Percentiles rank a stretch among this genome's conserved stretches.
phyloP scores from a whole-genome alignment of 1,139 yeast species.

The Lodderomyces metapsilosis region DNA sequence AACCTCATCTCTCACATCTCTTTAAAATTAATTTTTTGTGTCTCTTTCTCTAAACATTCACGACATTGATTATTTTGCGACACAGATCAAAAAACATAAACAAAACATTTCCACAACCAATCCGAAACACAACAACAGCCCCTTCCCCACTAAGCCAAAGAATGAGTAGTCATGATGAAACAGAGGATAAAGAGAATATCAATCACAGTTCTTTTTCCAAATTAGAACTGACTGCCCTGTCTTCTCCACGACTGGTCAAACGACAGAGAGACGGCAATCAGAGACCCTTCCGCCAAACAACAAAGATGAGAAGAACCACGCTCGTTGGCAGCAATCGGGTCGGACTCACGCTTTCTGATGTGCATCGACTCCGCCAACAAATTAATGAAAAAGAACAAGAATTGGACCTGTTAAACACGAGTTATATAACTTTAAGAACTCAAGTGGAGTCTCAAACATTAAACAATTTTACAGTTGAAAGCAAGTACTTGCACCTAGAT shows the following conservation, averaged over 20 bases:
- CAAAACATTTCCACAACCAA: conserved; percentile 1
- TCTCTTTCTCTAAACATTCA: no score
- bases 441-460: conserved; percentile 35
- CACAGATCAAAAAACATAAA: conserved; percentile 1
- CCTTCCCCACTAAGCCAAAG: no score
- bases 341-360: conserved; percentile 2
- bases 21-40: no score
- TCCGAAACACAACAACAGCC: not conserved
- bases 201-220: no score
- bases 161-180: not conserved
- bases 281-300: not conserved
- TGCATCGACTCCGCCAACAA: conserved; percentile 9
- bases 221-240: not conserved
- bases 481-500: conserved; percentile 25
- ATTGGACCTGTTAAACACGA: conserved; percentile 18
- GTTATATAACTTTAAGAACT: conserved; percentile 33
- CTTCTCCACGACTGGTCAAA: not conserved
- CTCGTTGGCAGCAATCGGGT: not conserved
- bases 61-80: not conserved
- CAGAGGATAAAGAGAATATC: not conserved
- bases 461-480: conserved; percentile 40
- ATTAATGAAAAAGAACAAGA: conserved; percentile 14
- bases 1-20: conserved; percentile 4
- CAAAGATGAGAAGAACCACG: conserved; percentile 10
- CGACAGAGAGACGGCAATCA: not conserved